Evolutionary conservation across 129 eudicot genomes (phyloP), one percentile per base, ranked within the genome.

Genomic region (Tagetes patula): DNA sequence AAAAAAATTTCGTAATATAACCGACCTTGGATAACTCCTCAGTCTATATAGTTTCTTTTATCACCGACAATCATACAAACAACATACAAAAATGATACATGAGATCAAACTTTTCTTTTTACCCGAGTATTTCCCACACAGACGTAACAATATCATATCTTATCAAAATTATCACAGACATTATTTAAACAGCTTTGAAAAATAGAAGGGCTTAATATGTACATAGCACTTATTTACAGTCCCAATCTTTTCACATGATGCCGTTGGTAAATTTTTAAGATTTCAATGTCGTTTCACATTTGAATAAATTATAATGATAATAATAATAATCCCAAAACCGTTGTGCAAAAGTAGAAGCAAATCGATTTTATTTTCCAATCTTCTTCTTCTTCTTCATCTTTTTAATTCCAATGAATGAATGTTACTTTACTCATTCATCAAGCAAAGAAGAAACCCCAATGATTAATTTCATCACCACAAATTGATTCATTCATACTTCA

Each of bases 391-490:
- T 20, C 27, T 0, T 20, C 30, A 41, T 27, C 55, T 72, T 72
- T 79, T 75, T 67, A 38, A 37, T 41, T 27, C 72, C 52, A 76
- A 81, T 20, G 27, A 20, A 43, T 85, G 89, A 82, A 79, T 82
- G 82, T 70, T 78, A 73, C 84, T 71, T 82, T 82, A 71, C 89
- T 79, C 85, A 71, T 71, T 46, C 30, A 70, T 76, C 81, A 70
- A 81, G 73, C 84, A 71, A 75, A 55, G 70, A 76, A 56, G 11
- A 73, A 67, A 67, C 13, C 53, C 78, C 75, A 70, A 67, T 80
- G 67, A 74, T 80, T 68, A 67, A 38, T 47, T 70, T 75, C 77
- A 9, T 41, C 43, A 13, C 42, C 75, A 62, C 70, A 6, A 67
- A 53, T 72, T 71, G 63, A 65, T 42, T 37, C 41, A 60, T 30